Evolutionary conservation across 2,329 filamentous ascomycete species (phyloP).

Genomic region (Cladosporium oxysporum): DNA sequence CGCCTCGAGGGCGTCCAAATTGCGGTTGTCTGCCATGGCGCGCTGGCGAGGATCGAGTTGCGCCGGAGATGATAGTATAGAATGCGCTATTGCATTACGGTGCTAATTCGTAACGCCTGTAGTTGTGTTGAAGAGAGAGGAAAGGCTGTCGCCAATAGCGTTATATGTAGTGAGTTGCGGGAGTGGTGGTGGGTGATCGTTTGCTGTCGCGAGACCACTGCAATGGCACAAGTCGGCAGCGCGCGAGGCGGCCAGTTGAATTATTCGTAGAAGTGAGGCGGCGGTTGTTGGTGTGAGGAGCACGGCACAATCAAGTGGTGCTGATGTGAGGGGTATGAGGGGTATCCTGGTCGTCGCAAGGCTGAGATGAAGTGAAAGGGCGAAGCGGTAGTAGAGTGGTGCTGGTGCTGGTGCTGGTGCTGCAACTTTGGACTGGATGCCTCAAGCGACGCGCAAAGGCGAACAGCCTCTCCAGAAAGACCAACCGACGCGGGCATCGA

Average conservation of each 20-base stretch:
- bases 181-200: conserved; percentile 5
- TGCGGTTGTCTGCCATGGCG: conserved; percentile 41
- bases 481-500: not conserved
- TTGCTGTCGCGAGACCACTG: not conserved
- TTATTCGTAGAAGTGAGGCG: conserved; percentile 9
- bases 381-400: not conserved
- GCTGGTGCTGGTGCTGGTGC: not conserved
- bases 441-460: conserved; percentile 6
- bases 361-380: not conserved
- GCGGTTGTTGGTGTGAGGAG: conserved; percentile 8
- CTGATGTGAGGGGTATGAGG: conserved; percentile 10
- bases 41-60: conserved; percentile 9
- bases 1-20: conserved; percentile 49
- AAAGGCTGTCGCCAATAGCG: not conserved
- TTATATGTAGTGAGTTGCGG: not conserved
- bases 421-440: not conserved
- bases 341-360: conserved; percentile 6
- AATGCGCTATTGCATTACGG: conserved; percentile 18
- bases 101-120: not conserved
- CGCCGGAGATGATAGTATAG: not conserved
- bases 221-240: not conserved
- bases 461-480: conserved; percentile 1
- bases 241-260: conserved; percentile 13
- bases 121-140: not conserved
- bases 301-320: conserved; percentile 21